Conservation (phyloP, 345 rosid species). For the Euphorbia tirucalli region DNA sequence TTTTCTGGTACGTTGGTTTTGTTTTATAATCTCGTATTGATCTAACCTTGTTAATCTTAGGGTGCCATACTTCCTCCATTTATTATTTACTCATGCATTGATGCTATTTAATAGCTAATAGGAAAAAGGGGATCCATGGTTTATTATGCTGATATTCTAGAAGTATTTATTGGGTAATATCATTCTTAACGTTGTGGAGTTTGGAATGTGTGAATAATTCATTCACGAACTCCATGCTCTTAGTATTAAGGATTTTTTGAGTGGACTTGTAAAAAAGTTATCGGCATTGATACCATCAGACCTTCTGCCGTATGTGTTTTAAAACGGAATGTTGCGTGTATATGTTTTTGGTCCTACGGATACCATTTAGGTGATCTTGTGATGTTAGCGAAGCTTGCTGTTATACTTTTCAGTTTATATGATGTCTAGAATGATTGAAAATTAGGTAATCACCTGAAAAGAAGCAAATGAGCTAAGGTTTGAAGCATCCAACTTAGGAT, state of each 20-base stretch:
- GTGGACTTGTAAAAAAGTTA: not conserved
- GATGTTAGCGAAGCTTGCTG: not conserved
- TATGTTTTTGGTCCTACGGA: not conserved
- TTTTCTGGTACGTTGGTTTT: slow-evolving; percentile 1
- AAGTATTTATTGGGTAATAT: not conserved
- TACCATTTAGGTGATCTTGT: not conserved
- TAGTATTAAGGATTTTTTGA: not conserved
- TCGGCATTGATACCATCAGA: not conserved
- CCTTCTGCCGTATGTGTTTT: not conserved
- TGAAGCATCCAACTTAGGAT: not conserved
- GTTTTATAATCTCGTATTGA: not conserved
- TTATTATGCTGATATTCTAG: not conserved
- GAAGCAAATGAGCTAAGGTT: not conserved
- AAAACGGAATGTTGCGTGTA: not conserved
- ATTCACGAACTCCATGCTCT: not conserved
- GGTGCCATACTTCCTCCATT: not conserved
- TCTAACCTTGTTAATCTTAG: not conserved
- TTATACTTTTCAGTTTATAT: not conserved
- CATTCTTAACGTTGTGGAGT: not conserved
- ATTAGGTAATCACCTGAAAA: not conserved
- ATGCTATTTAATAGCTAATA: not conserved
- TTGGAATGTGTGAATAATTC: not conserved
- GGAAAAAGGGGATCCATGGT: not conserved
- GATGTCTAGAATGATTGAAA: not conserved
- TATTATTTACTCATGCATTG: not conserved